Evolutionary conservation across 2,329 filamentous ascomycete genomes (phyloP), one percentile per base, ranked within the genome.

Genomic region (Lachnellula cervina): DNA sequence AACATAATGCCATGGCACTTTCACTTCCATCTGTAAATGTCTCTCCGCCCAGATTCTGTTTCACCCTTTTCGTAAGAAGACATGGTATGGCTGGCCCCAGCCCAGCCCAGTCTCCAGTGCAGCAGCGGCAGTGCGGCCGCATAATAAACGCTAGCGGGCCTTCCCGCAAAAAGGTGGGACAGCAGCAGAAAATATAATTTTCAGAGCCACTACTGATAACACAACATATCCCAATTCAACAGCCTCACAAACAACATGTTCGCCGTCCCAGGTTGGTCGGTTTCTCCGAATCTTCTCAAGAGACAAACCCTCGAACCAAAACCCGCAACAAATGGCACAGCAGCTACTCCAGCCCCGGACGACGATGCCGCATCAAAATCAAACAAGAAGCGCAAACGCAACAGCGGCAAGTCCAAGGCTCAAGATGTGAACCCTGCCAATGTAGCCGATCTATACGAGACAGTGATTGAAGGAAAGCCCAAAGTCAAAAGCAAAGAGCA

Each of bases 191-290:
- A 56, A 56, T 56, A 56, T 50, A 42, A 35, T 23, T 51, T 43
- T 32, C 40, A 17, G 37, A 40, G 37, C 14, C 37, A 17, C 37
- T 16, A 38, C 35, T 13, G 25, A 13, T 6, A 40, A 13, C 2
- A 17, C 17, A 8, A 14, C 7, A 32, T 16, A 51, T 11, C 40
- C 7, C 38, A 13, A 35, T 35, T 17, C 23, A 38, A 9, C 35
- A 47, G 8, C 21, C 19, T 25, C 25, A 48, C 34, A 35, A 19
- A 50, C 49, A 62, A 21, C 32, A 93, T 97, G 93, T 97, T 97
- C 72, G 87, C 91, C 9, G 92, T 97, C 32, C 89, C 89, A 67
- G 94, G 94, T 64, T 97, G 93, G 92, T 90, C 90, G 40, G 79
- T 97, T 37, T 83, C 89, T 54, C 80, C 86, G 59, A 82, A 84